phyloP scores from a whole-genome alignment of 2,329 filamentous ascomycete species.

The Fusarium virguliforme region DNA sequence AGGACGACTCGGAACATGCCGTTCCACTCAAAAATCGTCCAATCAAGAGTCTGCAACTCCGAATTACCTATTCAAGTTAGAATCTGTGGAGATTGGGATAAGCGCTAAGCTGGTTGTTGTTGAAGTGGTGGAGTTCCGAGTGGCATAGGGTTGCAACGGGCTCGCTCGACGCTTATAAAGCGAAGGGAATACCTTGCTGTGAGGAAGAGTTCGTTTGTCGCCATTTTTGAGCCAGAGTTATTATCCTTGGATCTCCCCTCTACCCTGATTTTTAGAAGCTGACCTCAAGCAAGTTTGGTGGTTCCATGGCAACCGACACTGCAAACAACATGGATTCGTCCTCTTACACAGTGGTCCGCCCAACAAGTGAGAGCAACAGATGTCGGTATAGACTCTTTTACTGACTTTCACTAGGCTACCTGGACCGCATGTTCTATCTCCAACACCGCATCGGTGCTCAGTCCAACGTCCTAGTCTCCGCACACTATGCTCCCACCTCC shows the following conservation, averaged over 20 bases:
- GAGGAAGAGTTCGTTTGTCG: background rate
- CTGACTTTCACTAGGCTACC: conserved; percentile 19
- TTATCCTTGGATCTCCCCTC: too few relatives aligned
- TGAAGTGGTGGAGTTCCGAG: background rate
- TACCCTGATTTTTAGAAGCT: background rate
- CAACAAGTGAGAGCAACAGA: conserved; percentile 18
- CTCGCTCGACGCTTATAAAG: background rate
- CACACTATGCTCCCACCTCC: conserved; percentile 26
- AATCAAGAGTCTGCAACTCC: conserved; percentile 27
- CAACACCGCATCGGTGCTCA: conserved; percentile 39
- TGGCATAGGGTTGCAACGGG: background rate
- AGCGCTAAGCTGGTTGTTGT: background rate
- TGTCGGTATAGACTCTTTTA: background rate
- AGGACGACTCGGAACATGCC: background rate
- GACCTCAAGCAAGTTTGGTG: background rate
- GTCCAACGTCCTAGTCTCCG: conserved; percentile 42
- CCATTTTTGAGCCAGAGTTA: too few relatives aligned
- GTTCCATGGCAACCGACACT: background rate
- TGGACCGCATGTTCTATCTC: conserved; percentile 43
- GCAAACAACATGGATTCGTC: background rate
- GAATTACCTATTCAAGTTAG: conserved; percentile 36
- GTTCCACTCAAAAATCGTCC: background rate
- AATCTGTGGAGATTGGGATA: background rate
- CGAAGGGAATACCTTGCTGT: background rate
- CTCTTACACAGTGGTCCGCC: conserved; percentile 24